Evolutionary conservation across 2,329 filamentous ascomycete species (phyloP), one percentile per base, ranked within the genome.

Genomic region (Colletotrichum chlorophyti): DNA sequence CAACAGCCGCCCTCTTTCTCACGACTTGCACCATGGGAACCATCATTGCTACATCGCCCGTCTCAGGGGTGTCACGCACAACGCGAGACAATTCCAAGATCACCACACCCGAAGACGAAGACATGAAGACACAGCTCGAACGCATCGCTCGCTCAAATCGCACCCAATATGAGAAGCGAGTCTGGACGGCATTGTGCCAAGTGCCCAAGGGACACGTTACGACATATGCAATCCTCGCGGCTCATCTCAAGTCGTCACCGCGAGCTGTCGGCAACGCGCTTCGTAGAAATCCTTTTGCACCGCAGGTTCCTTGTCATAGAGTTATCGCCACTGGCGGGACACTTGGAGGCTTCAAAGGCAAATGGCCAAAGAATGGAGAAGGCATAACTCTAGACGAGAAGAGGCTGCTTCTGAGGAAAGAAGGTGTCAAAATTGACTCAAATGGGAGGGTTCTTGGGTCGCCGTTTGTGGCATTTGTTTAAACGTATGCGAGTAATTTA

Each of bases 331-430:
- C 86, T 35, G 88, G 87, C 48, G 88, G 90, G 11, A 79, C 80
- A n/a, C 72, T 92, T 19, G 89, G 89, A 54, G 95, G 91, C 1
- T 98, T 99, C 79, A 93, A 91, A 76, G 95, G 95, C 21, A 91
- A 97, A 75, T 98, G 92, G 82, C 95, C 95, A 84, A 87, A 88
- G 71, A 75, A 63, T 96, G 68, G 95, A 89, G 19, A 69, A 69
- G 61, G 76, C 72, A 81, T 84, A 57, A 86, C 86, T 45, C 79
- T 88, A 58, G 80, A 81, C 29, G 86, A 87, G 73, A 91, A 91
- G 78, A 79, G 84, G 67, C 70, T 72, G 61, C 68, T 91, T 50
- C 70, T 92, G 61, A 76, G 78, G 59, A 76, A 74, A 2, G 89
- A 91, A 71, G 89, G 89, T 1, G 84, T 91, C 9, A 74, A 72